These are phyloP conservation scores for Fusarium albidum DNA, from an alignment of 2,329 filamentous ascomycete genomes.

Conservation along the genomic window DNA sequence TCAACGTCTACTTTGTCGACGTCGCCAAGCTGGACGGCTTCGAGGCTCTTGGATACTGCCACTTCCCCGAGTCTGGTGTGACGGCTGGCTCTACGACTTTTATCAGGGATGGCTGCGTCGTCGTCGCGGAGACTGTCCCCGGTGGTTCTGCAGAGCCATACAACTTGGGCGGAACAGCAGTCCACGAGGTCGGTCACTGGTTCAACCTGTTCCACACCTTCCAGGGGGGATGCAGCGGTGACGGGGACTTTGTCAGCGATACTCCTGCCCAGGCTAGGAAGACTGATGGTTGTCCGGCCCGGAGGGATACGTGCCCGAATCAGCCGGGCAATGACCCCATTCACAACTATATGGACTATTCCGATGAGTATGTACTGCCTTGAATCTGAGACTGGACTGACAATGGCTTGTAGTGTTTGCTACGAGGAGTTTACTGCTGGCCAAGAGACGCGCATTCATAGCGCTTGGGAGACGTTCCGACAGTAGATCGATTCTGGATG, in stretches of 20 bases:
- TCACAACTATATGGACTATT: constrained; percentile 51
- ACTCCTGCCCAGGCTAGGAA: constrained; percentile 48
- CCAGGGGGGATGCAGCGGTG: constrained; percentile 44
- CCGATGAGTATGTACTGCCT: constrained; percentile 48
- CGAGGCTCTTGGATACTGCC: constrained; percentile 51
- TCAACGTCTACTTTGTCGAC: constrained; percentile 47
- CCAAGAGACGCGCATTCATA: constrained; percentile 32
- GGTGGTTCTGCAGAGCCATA: constrained; percentile 47
- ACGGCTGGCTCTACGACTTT: constrained; percentile 34
- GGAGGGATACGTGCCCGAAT: constrained; percentile 46
- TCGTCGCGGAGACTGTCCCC: constrained; percentile 48
- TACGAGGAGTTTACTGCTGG: constrained; percentile 38
- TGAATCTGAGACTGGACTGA: rapidly evolving
- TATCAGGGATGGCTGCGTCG: constrained; percentile 50
- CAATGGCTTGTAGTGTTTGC: constrained; percentile 16
- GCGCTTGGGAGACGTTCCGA: constrained; percentile 32
- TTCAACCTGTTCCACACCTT: constrained; percentile 54
- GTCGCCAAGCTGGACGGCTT: constrained; percentile 23
- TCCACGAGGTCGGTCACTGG: constrained; percentile 53
- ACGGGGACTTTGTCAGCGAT: constrained; percentile 51
- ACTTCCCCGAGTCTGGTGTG: constrained; percentile 48
- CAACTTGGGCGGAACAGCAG: constrained; percentile 40
- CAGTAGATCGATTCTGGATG: too few relatives aligned
- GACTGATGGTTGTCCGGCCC: constrained; percentile 47
- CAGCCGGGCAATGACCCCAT: constrained; percentile 45